Percentiles rank a stretch among this genome's conserved stretches.
phyloP scores from a whole-genome alignment of 2,329 filamentous ascomycete species.

The Aphanoascus verrucosus region DNA sequence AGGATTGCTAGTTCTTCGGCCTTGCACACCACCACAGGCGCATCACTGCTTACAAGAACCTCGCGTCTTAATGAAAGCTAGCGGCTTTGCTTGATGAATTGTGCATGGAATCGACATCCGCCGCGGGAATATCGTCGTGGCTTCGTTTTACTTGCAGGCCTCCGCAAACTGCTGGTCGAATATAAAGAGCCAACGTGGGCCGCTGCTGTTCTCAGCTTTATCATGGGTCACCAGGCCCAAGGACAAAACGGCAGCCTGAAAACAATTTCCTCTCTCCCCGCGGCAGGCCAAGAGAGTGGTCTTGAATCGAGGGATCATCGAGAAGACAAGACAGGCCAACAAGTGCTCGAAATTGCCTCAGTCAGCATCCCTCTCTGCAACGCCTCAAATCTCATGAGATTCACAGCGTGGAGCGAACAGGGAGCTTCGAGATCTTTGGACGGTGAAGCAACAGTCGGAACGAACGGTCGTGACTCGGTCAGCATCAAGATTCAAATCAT shows the following conservation, averaged over 20 bases:
- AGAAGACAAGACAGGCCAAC: background rate
- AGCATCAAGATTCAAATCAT: background rate
- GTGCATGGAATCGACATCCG: background rate
- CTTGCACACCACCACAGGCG: background rate
- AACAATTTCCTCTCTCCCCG: background rate
- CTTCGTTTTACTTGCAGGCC: slow-evolving; percentile 9
- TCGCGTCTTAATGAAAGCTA: background rate
- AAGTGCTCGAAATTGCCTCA: background rate
- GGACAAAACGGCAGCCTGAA: background rate
- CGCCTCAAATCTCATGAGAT: background rate
- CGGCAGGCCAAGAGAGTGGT: background rate
- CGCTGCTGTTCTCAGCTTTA: background rate
- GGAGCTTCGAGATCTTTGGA: background rate
- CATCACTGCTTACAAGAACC: background rate
- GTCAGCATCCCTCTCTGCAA: background rate
- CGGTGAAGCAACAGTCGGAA: too few relatives aligned
- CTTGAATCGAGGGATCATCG: background rate
- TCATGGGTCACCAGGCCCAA: background rate
- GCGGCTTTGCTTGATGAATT: slow-evolving; percentile 1
- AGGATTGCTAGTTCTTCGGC: background rate
- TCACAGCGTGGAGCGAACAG: background rate
- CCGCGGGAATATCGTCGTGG: slow-evolving; percentile 3
- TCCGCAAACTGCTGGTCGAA: slow-evolving; percentile 5
- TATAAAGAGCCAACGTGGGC: slow-evolving; percentile 9
- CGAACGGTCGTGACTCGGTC: background rate